phyloP scores from a whole-genome alignment of 768 basidiomycete species.

The Lyophyllum shimeji region DNA sequence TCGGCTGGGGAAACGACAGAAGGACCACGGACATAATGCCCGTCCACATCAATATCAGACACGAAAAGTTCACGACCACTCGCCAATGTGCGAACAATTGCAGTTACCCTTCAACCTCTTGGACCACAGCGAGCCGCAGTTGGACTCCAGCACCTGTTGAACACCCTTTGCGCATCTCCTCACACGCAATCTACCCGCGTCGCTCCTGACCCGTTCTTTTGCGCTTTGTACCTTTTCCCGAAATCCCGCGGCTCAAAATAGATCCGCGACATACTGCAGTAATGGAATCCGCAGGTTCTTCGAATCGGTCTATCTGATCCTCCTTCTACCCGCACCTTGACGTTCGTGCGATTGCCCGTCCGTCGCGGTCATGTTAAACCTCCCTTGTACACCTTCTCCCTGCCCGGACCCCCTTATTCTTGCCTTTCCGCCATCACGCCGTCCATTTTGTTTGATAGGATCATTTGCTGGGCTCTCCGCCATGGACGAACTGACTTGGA shows the following conservation, averaged over 20 bases:
- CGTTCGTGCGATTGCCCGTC: neutral
- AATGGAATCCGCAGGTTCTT: neutral
- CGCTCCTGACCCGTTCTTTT: no score
- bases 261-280: neutral
- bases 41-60: neutral
- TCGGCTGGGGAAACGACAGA: neutral
- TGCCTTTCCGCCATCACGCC: constrained; percentile 6
- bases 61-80: neutral
- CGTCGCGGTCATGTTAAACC: constrained; percentile 1
- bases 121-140: neutral
- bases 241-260: no score
- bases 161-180: no score
- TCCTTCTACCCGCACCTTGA: neutral
- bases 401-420: neutral
- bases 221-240: no score
- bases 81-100: neutral
- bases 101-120: neutral
- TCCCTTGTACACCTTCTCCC: neutral
- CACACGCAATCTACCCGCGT: no score
- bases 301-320: neutral
- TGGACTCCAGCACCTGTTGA: no score
- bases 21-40: neutral
- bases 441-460: constrained; percentile 4
- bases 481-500: neutral
- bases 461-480: neutral